Evolutionary conservation across 306 rosid species (phyloP), one percentile per base, ranked within the genome.

Genomic region (Malus fusca): DNA sequence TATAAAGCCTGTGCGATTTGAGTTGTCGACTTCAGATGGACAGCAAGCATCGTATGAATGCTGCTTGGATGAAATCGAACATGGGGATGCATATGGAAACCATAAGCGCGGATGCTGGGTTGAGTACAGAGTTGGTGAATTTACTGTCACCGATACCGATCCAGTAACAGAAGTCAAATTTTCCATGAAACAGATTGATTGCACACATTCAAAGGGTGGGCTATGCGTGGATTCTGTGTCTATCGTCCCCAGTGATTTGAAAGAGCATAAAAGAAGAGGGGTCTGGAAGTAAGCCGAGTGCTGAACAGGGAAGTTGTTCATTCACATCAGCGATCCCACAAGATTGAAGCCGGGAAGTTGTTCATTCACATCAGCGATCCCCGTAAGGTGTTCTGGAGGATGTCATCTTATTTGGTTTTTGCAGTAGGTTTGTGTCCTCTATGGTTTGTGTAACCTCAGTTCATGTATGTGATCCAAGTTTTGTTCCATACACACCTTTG

Each of bases 101-200:
- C 90, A 84, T 42, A 92, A 90, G 88, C 90, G 98, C 0, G 97
- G 99, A 28, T 87, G 79, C 82, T 95, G 98, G 97, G 83, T 92
- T 66, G 95, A 92, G 82, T 95, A 92, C 96, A 90, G 90, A 88
- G 99, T 95, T 11, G 98, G 99, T n/a, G 98, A 92, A 72, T 89
- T 95, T 82, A 74, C 81, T 22, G 97, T 90, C 72, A 78, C 66
- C 3, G 88, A 87, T 65, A 74, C 87, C 9, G 88, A 83, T 60
- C 90, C 97, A 35, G 85, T 82, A 31, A 84, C 91, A 1, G 88
- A 92, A 88, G 86, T 95, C 71, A 84, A 87, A 79, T 90, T 90
- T 84, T 95, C 98, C 80, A 92, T 95, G 98, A 95, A 92, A 83
- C 99, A 92, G 89, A 92, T 92, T 17, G 99, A 92, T 77, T 95